Conservation (phyloP, 2,329 filamentous ascomycete species). For the Paraconiothyrium brasiliense region DNA sequence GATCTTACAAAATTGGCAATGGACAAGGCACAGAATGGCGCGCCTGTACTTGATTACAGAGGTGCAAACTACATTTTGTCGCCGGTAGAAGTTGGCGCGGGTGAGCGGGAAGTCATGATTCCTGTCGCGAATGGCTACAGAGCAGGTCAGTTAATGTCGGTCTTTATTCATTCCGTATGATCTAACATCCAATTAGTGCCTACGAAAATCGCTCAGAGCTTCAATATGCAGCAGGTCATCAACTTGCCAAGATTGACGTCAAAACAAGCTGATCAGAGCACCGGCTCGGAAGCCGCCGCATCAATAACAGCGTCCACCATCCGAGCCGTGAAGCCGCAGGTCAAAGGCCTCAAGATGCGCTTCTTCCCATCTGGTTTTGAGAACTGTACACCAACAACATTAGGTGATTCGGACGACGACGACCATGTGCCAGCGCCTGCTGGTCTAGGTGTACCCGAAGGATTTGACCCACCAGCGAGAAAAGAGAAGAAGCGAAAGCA, state of each 20-base stretch:
- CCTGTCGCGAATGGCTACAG: constrained; percentile 67
- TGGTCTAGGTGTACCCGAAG: constrained; percentile 36
- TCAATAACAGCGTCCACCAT: constrained; percentile 59
- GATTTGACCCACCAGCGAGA: constrained; percentile 32
- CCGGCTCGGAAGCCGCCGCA: constrained; percentile 52
- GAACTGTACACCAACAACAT: constrained; percentile 52
- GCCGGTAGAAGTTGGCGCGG: constrained; percentile 61
- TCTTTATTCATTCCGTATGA: background rate
- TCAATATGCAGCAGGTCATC: constrained; percentile 72
- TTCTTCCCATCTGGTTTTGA: constrained; percentile 73
- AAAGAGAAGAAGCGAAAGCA: constrained; percentile 57
- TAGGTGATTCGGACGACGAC: constrained; percentile 55
- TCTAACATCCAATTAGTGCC: constrained; percentile 33
- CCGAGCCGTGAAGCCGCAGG: constrained; percentile 69
- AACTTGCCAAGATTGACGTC: constrained; percentile 58
- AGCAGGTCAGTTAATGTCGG: constrained; percentile 56
- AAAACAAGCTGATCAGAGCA: constrained; percentile 53
- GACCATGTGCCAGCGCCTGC: constrained; percentile 51
- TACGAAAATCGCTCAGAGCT: constrained; percentile 62
- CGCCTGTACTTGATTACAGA: constrained; percentile 68
- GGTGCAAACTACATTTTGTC: constrained; percentile 70
- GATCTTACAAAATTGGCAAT: constrained; percentile 72
- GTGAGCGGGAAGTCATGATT: constrained; percentile 68
- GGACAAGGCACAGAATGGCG: constrained; percentile 63
- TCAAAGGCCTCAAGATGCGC: constrained; percentile 72